Percentiles rank a stretch among this genome's conserved stretches.
These are phyloP conservation scores for Setaria viridis DNA, from an alignment of 202 grass and related monocot genomes.

Conservation along the genomic window DNA sequence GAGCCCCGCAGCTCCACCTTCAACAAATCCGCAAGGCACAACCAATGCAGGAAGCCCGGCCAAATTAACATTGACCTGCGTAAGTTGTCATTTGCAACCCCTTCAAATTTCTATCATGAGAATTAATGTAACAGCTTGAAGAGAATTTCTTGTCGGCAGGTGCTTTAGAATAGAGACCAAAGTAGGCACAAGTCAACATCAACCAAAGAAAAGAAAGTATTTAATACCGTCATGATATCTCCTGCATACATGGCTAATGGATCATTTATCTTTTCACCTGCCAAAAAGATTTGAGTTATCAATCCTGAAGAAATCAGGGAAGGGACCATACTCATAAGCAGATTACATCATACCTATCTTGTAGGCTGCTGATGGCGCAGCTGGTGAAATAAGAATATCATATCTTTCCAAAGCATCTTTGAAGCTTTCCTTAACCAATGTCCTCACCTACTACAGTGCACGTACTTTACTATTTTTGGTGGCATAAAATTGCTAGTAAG, in stretches of 20 bases:
- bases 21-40: conserved; percentile 88
- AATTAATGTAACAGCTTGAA: neutral
- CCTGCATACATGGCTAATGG: conserved; percentile 95
- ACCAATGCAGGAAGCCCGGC: conserved; percentile 89
- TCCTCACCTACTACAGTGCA: conserved; percentile 82
- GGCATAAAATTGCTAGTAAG: conserved; percentile 19
- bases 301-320: conserved; percentile 19
- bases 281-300: conserved; percentile 29
- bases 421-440: conserved; percentile 92
- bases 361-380: conserved; percentile 95
- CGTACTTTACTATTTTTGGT: conserved; percentile 33
- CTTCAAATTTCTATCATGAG: neutral
- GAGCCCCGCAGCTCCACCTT: conserved; percentile 72
- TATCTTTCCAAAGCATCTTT: conserved; percentile 76
- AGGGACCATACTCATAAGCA: conserved; percentile 21
- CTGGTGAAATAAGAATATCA: conserved; percentile 90
- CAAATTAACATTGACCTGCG: conserved; percentile 97
- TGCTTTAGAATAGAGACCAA: neutral
- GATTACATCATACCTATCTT: conserved; percentile 70
- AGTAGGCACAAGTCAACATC: neutral
- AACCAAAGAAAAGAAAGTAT: conserved; percentile 1
- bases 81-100: neutral
- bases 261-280: conserved; percentile 96
- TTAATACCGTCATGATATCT: conserved; percentile 95
- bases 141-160: neutral